A percentile compares a stretch with the other conserved stretches of the same genome.
Conservation (phyloP, 1,284 basidiomycete species). For the Cronartium quercuum region DNA sequence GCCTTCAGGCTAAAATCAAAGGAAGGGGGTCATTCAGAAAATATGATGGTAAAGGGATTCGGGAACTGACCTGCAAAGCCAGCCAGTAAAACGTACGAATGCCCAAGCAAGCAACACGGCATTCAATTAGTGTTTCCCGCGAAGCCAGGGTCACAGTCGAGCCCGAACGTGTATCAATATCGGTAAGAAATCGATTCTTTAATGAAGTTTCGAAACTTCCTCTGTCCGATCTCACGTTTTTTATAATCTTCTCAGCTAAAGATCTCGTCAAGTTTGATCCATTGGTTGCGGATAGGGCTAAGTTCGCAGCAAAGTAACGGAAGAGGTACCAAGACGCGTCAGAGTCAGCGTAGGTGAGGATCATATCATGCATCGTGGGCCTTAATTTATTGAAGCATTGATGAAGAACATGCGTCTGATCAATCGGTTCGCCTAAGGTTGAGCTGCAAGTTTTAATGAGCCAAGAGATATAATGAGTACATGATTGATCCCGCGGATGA, state of each 20-base stretch:
- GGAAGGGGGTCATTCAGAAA: background rate
- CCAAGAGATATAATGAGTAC: conserved; percentile 16
- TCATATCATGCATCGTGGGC: background rate
- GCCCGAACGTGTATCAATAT: too few species aligned
- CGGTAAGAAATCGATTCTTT: background rate
- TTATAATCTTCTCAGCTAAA: background rate
- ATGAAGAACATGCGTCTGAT: background rate
- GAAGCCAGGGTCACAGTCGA: background rate
- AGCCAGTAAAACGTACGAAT: conserved; percentile 15
- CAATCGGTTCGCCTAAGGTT: background rate
- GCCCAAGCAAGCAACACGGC: background rate
- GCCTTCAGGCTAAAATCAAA: background rate
- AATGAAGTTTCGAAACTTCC: background rate
- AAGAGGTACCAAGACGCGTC: conserved; percentile 8
- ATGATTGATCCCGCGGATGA: conserved; percentile 25
- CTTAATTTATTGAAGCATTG: background rate
- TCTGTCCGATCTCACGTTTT: background rate
- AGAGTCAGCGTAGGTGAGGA: background rate
- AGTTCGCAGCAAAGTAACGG: background rate
- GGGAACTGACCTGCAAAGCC: conserved; percentile 11
- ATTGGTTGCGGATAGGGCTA: background rate
- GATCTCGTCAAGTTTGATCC: background rate
- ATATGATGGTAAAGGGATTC: background rate
- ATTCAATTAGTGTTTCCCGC: background rate
- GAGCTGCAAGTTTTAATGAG: background rate